Conservation (phyloP, 129 eudicot genomes). For the Centaurea solstitialis region DNA sequence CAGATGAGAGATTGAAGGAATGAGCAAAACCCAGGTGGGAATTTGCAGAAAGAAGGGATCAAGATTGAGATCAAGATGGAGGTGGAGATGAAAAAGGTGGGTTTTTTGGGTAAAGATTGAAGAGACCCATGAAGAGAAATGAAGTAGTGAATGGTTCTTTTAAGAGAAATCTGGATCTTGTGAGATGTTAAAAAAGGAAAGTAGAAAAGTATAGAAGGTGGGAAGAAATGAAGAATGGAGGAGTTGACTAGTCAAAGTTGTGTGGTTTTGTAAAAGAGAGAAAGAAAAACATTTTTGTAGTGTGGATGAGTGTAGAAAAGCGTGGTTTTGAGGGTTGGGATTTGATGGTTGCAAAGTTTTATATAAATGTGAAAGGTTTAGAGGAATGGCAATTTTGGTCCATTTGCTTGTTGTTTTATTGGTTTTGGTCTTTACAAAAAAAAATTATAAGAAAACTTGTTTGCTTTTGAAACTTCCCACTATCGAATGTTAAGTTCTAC, state of each 20-base stretch:
- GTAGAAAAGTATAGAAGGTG: slow-evolving; percentile 19
- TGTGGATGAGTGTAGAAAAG: slow-evolving; percentile 15
- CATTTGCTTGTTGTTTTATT: no score
- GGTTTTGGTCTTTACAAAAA: no score
- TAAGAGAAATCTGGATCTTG: slow-evolving; percentile 36
- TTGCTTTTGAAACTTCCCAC: no score
- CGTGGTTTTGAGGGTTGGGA: slow-evolving; percentile 16
- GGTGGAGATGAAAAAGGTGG: not conserved
- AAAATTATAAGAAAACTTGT: no score
- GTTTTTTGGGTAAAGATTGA: not conserved
- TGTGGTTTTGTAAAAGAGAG: not conserved
- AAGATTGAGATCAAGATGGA: not conserved
- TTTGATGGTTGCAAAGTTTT: slow-evolving; percentile 24
- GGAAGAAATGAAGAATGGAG: slow-evolving; percentile 9
- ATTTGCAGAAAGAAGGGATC: not conserved
- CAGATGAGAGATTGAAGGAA: not conserved
- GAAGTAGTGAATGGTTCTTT: not conserved
- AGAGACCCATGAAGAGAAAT: slow-evolving; percentile 15
- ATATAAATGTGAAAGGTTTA: slow-evolving; percentile 22
- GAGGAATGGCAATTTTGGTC: no score
- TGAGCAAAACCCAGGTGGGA: not conserved
- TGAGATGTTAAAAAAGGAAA: slow-evolving; percentile 1
- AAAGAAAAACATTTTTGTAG: not conserved
- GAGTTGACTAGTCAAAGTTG: slow-evolving; percentile 28
- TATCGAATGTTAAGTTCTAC: no score